Conservation (phyloP, 352 stramenopile species). For the Phytophthora syringae region DNA sequence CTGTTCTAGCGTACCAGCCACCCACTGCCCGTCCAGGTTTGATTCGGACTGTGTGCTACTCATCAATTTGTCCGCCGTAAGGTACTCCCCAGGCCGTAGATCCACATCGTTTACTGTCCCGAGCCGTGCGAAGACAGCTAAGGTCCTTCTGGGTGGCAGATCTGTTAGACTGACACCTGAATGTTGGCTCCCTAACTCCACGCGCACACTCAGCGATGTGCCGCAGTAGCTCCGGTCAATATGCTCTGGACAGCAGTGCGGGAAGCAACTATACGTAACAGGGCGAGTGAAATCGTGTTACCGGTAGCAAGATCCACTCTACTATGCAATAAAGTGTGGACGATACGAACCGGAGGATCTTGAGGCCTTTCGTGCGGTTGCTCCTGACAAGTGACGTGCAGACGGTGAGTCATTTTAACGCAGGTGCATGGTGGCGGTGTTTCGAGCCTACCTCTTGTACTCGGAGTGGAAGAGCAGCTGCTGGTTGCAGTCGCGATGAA, state of each 20-base stretch:
- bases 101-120: constrained; percentile 42
- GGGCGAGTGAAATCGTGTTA: too few species aligned
- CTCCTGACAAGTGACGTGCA: too few species aligned
- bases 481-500: constrained; percentile 68
- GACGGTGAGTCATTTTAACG: too few species aligned
- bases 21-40: constrained; percentile 51
- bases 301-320: too few species aligned
- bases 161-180: constrained; percentile 2
- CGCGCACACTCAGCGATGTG: constrained; percentile 55
- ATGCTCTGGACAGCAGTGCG: constrained; percentile 76
- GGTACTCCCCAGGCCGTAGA: constrained; percentile 48
- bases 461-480: too few species aligned
- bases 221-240: constrained; percentile 80
- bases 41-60: constrained; percentile 50
- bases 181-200: constrained; percentile 27
- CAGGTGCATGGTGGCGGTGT: too few species aligned
- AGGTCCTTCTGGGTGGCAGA: constrained; percentile 10
- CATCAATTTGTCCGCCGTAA: constrained; percentile 49
- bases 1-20: constrained; percentile 33
- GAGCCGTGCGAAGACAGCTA: constrained; percentile 47
- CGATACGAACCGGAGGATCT: too few species aligned
- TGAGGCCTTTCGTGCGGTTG: too few species aligned
- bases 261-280: constrained; percentile 56
- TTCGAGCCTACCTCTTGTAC: not conserved
- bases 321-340: too few species aligned